These are phyloP conservation scores for Nephelium lappaceum DNA, from an alignment of 345 rosid genomes.

Conservation along the genomic window DNA sequence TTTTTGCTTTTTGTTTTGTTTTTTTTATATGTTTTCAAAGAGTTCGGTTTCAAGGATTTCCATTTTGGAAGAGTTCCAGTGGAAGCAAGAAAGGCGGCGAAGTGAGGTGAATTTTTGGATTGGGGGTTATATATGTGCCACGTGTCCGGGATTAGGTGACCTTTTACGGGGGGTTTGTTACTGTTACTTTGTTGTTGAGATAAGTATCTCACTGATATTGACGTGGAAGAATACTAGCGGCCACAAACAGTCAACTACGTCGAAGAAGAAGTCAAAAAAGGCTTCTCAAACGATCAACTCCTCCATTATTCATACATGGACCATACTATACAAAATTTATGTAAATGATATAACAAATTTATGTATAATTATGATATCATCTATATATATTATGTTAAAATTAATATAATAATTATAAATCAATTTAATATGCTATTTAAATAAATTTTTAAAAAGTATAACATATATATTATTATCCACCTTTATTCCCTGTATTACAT, in stretches of 20 bases:
- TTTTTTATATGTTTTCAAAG: not conserved
- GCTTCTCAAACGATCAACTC: not conserved
- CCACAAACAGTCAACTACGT: not conserved
- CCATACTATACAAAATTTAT: no score
- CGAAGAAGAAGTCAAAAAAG: not conserved
- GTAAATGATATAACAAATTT: no score
- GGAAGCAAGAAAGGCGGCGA: conserved; percentile 33
- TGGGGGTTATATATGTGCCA: conserved; percentile 33
- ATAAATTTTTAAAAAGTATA: no score
- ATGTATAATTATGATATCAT: no score
- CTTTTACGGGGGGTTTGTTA: not conserved
- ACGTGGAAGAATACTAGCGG: not conserved
- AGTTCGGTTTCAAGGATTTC: not conserved
- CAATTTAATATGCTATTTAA: no score
- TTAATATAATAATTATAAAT: no score
- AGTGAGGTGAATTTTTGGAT: conserved; percentile 20
- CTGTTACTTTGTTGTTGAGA: not conserved
- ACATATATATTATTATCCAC: no score
- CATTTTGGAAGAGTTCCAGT: not conserved
- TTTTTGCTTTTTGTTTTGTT: not conserved
- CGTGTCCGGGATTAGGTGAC: conserved; percentile 22
- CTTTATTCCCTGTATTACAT: no score
- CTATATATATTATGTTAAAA: no score
- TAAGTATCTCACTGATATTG: conserved; percentile 6
- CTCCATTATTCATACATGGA: no score